Base-by-base conservation (phyloP, 1,284 basidiomycete genomes). In the Xerocomus amazonicus region DNA sequence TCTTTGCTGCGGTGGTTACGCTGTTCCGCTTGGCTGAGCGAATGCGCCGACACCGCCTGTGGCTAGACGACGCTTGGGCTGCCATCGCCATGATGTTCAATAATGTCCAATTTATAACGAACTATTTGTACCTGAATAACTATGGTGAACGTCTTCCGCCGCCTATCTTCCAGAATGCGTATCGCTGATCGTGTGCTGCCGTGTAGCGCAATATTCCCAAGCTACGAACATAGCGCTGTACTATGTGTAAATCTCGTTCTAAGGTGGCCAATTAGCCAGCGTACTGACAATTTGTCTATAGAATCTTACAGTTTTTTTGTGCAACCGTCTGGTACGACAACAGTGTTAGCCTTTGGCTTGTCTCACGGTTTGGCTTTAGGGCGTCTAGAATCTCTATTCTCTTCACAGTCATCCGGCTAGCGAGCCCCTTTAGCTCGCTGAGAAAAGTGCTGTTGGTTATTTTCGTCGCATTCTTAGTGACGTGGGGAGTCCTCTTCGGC, bases 51-150 rank as follows among this genome's bases (percentile, higher is more conserved):
- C 29, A 6, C 29, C 29, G 29, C 29, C 29, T 31, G 12, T 50
- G 49, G 49, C 19, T 50, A 9, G 49, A 50, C 19, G 49, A 50
- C 13, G 36, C 28, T n/a, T 46, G 45, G 45, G 45, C 19, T 4
- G 36, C 36, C 2, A 12, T 46, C 14, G 47, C 49, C 6, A 49
- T 31, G 29, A 6, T 31, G 9, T 36, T 44, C 19, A 9, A 37
- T 14, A 26, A 23, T 17, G 35, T 14, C 9, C 14, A 45, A 14
- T 9, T 44, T 17, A 41, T 48, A 9, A 28, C 23, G 17, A 27
- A 48, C 28, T 36, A 17, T 9, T n/a, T 48, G 28, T 48, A 48
- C 9, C 33, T 48, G 34, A 33, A 48, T 31, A 19, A 48, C n/a
- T 48, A 44, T 17, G 26, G 47, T 48, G 12, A 32, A 34, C 7